These are phyloP conservation scores for Asterochloris sp. DNA, from an alignment of 139 green algal genomes.

Conservation along the genomic window DNA sequence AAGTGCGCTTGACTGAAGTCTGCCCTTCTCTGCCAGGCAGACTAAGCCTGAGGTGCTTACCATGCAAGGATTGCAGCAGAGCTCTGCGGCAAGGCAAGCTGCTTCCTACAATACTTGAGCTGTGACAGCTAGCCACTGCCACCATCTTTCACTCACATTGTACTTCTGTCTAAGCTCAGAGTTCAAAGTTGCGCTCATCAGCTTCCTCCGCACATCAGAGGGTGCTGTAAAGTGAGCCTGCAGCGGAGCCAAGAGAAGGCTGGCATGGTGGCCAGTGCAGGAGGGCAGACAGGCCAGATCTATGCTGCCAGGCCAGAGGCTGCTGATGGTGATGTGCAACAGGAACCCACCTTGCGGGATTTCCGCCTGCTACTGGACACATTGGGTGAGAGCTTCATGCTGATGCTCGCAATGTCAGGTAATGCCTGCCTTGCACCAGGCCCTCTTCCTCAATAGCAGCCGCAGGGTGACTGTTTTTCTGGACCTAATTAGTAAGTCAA, in stretches of 20 bases:
- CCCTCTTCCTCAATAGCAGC: no score
- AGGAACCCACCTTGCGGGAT: conserved; percentile 83
- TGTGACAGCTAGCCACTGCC: no score
- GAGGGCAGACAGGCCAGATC: not conserved
- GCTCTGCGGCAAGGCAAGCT: no score
- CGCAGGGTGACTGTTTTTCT: no score
- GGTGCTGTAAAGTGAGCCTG: conserved; percentile 97
- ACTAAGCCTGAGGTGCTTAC: no score
- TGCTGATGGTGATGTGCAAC: not conserved
- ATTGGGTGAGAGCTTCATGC: conserved; percentile 75
- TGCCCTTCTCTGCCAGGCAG: not conserved
- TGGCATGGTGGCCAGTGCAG: no score
- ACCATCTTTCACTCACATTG: conserved; percentile 39
- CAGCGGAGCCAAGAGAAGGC: not conserved
- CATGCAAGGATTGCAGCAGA: not conserved
- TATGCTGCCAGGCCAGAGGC: not conserved
- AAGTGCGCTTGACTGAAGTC: not conserved
- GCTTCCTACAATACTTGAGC: no score
- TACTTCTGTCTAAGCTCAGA: conserved; percentile 92
- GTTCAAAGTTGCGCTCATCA: conserved; percentile 95
- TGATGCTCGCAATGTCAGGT: not conserved
- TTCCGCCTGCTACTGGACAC: conserved; percentile 89
- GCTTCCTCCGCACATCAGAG: conserved; percentile 80
- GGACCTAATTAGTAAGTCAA: no score
- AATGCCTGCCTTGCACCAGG: not conserved